Evolutionary conservation across 768 basidiomycete species (phyloP).

Genomic region (Lactarius indigo): DNA sequence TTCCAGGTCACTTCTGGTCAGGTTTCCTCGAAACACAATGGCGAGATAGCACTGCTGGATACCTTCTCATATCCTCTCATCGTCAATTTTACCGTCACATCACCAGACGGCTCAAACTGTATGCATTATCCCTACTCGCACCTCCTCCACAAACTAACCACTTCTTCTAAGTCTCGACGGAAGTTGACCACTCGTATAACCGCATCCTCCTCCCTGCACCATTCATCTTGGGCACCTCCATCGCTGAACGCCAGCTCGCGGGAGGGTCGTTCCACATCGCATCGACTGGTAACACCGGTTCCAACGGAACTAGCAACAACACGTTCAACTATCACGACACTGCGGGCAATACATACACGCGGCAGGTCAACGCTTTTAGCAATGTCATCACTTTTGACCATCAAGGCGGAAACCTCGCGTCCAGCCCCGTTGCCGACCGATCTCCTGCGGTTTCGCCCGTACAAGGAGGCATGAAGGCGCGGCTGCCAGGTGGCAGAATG

Average conservation of each 20-base stretch:
- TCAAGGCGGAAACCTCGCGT: constrained; percentile 49
- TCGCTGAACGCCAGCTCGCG: constrained; percentile 54
- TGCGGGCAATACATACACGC: constrained; percentile 30
- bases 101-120: constrained; percentile 35
- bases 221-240: constrained; percentile 55
- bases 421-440: constrained; percentile 16
- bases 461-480: constrained; percentile 26
- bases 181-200: constrained; percentile 68
- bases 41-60: constrained; percentile 42
- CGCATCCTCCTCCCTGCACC: constrained; percentile 56
- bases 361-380: constrained; percentile 57
- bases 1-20: constrained; percentile 43
- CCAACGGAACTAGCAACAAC: constrained; percentile 68
- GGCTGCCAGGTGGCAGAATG: constrained; percentile 38
- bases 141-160: not conserved
- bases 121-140: constrained; percentile 3
- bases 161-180: constrained; percentile 45
- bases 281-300: constrained; percentile 47
- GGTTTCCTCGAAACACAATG: constrained; percentile 48
- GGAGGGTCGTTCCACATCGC: constrained; percentile 49
- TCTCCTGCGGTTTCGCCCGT: not conserved
- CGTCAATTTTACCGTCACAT: constrained; percentile 32
- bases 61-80: constrained; percentile 46
- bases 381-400: constrained; percentile 60
- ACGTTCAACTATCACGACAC: constrained; percentile 58